Conservation (phyloP, 2,329 filamentous ascomycete species). For the Shiraia bambusicola region DNA sequence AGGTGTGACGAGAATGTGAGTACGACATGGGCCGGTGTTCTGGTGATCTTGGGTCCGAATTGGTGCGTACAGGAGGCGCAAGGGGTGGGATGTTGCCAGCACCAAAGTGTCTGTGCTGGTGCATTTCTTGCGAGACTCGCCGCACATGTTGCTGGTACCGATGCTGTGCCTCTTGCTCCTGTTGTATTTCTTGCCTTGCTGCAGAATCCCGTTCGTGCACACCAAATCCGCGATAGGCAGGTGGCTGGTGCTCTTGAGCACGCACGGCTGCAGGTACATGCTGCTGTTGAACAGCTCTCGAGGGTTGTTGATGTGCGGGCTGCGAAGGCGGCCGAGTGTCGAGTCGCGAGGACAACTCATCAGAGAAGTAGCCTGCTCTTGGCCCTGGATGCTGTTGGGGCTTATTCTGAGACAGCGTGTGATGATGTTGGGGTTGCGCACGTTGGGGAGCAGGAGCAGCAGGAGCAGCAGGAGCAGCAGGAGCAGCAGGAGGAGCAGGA, state of each 20-base stretch:
- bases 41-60: conserved; percentile 29
- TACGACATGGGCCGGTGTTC: conserved; percentile 33
- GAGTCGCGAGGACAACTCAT: conserved; percentile 30
- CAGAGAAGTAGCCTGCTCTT: conserved; percentile 41
- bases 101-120: conserved; percentile 29
- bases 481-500: too few relatives aligned
- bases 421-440: conserved; percentile 29
- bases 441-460: too few relatives aligned
- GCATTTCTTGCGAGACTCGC: conserved; percentile 36
- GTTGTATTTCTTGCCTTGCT: conserved; percentile 28
- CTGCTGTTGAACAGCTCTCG: conserved; percentile 27
- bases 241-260: conserved; percentile 28
- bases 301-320: conserved; percentile 24
- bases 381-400: conserved; percentile 32
- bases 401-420: conserved; percentile 32
- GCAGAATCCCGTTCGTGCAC: conserved; percentile 32
- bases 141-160: conserved; percentile 35
- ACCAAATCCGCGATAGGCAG: conserved; percentile 25
- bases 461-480: too few relatives aligned
- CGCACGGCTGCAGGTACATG: conserved; percentile 30
- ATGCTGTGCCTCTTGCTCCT: conserved; percentile 33
- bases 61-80: conserved; percentile 30
- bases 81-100: conserved; percentile 18
- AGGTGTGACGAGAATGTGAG: conserved; percentile 31
- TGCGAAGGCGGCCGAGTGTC: conserved; percentile 36